phyloP scores from a whole-genome alignment of 2,329 filamentous ascomycete genomes.

The Fonsecaea erecta region DNA sequence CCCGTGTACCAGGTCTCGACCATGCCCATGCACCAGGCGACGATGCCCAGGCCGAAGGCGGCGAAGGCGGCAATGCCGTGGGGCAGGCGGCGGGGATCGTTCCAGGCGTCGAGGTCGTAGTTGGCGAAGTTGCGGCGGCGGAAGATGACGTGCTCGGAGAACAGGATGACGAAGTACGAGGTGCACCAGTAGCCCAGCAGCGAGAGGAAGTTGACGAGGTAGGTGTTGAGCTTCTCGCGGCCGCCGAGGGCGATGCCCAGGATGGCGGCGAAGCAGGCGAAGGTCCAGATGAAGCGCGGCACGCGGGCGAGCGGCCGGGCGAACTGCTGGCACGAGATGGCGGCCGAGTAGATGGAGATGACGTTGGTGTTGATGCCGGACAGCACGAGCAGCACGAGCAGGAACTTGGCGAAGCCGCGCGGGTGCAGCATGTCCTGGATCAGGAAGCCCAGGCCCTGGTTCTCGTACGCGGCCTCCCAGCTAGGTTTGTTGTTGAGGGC shows the following conservation, averaged over 20 bases:
- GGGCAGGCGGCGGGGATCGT: constrained; percentile 51
- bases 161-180: constrained; percentile 55
- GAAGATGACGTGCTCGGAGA: constrained; percentile 57
- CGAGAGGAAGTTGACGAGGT: constrained; percentile 55
- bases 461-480: constrained; percentile 48
- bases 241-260: constrained; percentile 52
- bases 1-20: constrained; percentile 59
- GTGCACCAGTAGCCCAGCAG: constrained; percentile 59
- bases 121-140: constrained; percentile 48
- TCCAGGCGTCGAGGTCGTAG: constrained; percentile 58
- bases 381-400: constrained; percentile 47
- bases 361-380: constrained; percentile 55
- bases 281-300: constrained; percentile 56
- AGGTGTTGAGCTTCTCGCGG: constrained; percentile 49
- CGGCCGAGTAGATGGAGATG: constrained; percentile 49
- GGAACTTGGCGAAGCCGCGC: constrained; percentile 53
- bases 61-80: constrained; percentile 50
- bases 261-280: constrained; percentile 53
- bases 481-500: constrained; percentile 49
- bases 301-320: constrained; percentile 50
- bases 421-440: constrained; percentile 54
- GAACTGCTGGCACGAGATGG: constrained; percentile 48
- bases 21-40: constrained; percentile 63
- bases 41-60: constrained; percentile 53
- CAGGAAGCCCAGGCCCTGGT: constrained; percentile 52